A percentile compares a stretch with the other conserved stretches of the same genome.
Conservation (phyloP, 176 grass and related monocot genomes). For the Metroxylon sagu region DNA sequence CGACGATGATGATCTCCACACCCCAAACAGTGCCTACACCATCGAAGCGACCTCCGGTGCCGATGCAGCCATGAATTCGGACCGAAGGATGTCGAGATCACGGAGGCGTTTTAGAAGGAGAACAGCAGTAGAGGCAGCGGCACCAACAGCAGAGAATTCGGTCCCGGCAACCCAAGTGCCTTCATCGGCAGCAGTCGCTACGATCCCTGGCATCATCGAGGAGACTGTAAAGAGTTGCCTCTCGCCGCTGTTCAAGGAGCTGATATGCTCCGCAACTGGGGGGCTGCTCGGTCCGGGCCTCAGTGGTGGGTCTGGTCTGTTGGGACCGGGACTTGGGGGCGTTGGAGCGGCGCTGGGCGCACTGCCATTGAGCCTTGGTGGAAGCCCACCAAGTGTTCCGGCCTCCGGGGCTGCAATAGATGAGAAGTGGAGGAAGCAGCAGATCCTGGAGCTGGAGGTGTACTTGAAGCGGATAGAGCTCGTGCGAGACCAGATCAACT, state of each 20-base stretch:
- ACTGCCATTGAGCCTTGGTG: constrained; percentile 1
- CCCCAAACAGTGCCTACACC: background rate
- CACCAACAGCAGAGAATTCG: constrained; percentile 23
- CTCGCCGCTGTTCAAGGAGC: constrained; percentile 65
- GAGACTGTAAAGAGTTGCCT: constrained; percentile 45
- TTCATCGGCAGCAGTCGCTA: background rate
- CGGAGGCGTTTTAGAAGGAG: constrained; percentile 41
- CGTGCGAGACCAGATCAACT: constrained; percentile 46
- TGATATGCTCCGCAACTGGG: constrained; percentile 41
- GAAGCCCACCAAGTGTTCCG: background rate
- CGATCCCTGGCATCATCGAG: constrained; percentile 23
- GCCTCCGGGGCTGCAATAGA: background rate
- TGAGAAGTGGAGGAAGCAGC: constrained; percentile 77
- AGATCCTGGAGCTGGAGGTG: constrained; percentile 78
- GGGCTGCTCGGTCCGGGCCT: constrained; percentile 16
- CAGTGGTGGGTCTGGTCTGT: constrained; percentile 3
- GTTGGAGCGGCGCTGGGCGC: constrained; percentile 12
- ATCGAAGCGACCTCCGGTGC: background rate
- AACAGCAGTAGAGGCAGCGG: constrained; percentile 30
- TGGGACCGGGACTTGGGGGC: constrained; percentile 32
- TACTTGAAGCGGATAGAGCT: constrained; percentile 77
- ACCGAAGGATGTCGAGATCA: constrained; percentile 33
- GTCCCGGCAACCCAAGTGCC: constrained; percentile 14
- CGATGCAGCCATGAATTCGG: constrained; percentile 20
- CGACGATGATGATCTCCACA: constrained; percentile 55